These are phyloP conservation scores for Colletotrichum sp. DNA, from an alignment of 2,329 filamentous ascomycete species.

Conservation along the genomic window DNA sequence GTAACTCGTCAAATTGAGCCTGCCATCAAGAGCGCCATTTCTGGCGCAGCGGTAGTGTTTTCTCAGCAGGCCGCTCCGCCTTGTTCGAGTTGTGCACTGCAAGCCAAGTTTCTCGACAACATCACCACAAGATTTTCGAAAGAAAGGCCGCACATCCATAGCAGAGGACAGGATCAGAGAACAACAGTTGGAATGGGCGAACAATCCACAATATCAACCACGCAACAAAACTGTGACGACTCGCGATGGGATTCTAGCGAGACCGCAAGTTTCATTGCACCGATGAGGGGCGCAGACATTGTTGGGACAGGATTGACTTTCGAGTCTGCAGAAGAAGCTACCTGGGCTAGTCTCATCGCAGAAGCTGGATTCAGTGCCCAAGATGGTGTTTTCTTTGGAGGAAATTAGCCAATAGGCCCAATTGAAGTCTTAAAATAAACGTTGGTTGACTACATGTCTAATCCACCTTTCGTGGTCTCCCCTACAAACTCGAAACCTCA, in stretches of 20 bases:
- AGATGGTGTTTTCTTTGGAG: constrained; percentile 25
- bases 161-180: not conserved
- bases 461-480: not conserved
- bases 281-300: not conserved
- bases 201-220: not conserved
- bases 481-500: not conserved
- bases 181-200: not conserved
- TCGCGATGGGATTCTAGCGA: not conserved
- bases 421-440: not conserved
- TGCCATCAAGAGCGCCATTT: constrained; percentile 19
- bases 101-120: constrained; percentile 33
- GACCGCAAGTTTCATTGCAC: not conserved
- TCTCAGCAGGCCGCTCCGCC: constrained; percentile 30
- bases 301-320: not conserved
- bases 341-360: constrained; percentile 32
- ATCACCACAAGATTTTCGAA: constrained; percentile 10
- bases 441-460: not conserved
- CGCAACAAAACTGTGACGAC: not conserved
- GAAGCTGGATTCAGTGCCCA: constrained; percentile 31
- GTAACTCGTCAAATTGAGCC: not conserved
- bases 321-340: constrained; percentile 25
- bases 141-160: not conserved
- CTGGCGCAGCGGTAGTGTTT: constrained; percentile 26
- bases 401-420: not conserved
- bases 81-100: constrained; percentile 32